phyloP scores from a whole-genome alignment of 75 land plant species.

The Gnetum montanum region DNA sequence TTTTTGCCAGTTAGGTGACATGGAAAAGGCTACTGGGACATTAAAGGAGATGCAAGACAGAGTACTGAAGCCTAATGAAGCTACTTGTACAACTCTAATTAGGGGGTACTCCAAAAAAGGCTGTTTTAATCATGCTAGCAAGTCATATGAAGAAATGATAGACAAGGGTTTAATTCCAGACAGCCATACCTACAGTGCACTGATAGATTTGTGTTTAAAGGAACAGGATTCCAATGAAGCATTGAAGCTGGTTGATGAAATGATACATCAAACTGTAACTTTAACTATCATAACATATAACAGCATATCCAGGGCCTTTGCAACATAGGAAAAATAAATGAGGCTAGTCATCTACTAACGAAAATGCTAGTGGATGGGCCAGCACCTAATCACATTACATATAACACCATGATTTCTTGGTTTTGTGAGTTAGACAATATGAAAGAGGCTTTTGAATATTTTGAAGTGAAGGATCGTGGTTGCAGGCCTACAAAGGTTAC shows the following conservation, averaged over 20 bases:
- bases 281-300: constrained; percentile 49
- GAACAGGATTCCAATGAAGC: constrained; percentile 25
- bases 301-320: constrained; percentile 7
- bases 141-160: constrained; percentile 26
- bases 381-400: constrained; percentile 5
- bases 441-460: constrained; percentile 10
- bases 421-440: constrained; percentile 12
- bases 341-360: not conserved
- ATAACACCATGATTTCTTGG: constrained; percentile 11
- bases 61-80: constrained; percentile 23
- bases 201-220: constrained; percentile 31
- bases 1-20: constrained; percentile 31
- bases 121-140: constrained; percentile 27
- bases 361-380: constrained; percentile 9
- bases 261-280: constrained; percentile 20
- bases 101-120: constrained; percentile 35
- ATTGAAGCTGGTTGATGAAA: constrained; percentile 27
- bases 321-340: not conserved
- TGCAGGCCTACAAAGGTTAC: constrained; percentile 23
- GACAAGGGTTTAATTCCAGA: constrained; percentile 23
- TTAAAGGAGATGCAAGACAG: constrained; percentile 18
- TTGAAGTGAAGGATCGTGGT: constrained; percentile 33
- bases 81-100: constrained; percentile 39
- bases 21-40: constrained; percentile 25
- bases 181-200: constrained; percentile 18